Base-by-base conservation (phyloP, 2,329 filamentous ascomycete species). In the Calcarisporium arbuscula region DNA sequence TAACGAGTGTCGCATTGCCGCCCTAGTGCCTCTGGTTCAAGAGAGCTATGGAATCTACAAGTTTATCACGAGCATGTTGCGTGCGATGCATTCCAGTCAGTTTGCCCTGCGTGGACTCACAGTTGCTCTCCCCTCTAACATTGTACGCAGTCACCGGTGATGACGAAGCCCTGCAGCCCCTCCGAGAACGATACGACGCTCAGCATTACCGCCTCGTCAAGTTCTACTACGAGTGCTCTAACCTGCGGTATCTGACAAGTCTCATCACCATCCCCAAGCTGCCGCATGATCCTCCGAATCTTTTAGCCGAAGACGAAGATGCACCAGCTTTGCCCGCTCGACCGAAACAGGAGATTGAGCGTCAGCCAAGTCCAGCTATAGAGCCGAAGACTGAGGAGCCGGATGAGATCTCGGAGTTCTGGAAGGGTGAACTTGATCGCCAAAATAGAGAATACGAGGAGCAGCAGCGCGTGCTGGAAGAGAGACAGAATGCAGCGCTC, bases 21-120 rank as follows among this genome's bases (percentile, higher is more conserved):
- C 92, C 2, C 66, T 98, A 34, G 89, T 96, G 16, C 87, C 89
- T 3, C 68, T 98, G 28, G 92, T 98, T 4, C 87, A 95, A 57
- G 92, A 98, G 67, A 96, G 88, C 58, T 98, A 96, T 61, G 92
- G 92, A 30, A 96, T 98, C 49, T 98, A 98, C 72, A 96, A 96
- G 63, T 98, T 98, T 59, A 89, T 95, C 46, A 98, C 92, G 0
- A 98, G 92, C 82, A 98, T 98, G 92, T 65, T 98, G 42, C 79
- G 92, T 36, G 92, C 92, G 12, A 95, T 98, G 89, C 90, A 98
- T 58, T 90, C 85, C 4, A 88, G 85, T 89, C 68, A 55, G 81
- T 65, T 17, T 27, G 11, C 11, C 9, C 8, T 22, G 12, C n/a
- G 19, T 20, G 42, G 15, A 11, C 4, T 14, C 17, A 5, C 17